These are phyloP conservation scores for Boletus eberwhitei DNA, from an alignment of 768 basidiomycete species.

Conservation along the genomic window DNA sequence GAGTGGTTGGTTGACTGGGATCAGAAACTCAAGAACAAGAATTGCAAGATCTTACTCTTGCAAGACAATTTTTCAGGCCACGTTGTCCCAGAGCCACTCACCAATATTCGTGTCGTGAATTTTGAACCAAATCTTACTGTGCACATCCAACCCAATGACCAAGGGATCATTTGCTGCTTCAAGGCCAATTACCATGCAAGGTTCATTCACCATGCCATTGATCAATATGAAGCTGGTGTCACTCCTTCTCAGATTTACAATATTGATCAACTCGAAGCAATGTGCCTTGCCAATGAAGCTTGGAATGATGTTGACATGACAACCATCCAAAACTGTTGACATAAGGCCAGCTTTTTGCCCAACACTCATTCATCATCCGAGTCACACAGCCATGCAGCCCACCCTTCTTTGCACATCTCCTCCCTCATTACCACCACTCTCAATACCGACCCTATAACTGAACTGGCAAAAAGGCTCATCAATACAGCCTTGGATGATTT, in stretches of 20 bases:
- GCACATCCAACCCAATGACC: slow-evolving; percentile 36
- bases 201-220: no score
- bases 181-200: slow-evolving; percentile 31
- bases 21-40: neutral
- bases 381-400: no score
- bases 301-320: neutral
- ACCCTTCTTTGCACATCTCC: neutral
- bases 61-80: slow-evolving; percentile 7
- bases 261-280: no score
- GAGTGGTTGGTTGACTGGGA: slow-evolving; percentile 8
- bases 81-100: slow-evolving; percentile 30
- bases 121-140: slow-evolving; percentile 36
- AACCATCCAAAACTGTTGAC: neutral
- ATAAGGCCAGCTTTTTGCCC: neutral
- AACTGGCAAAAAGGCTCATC: neutral
- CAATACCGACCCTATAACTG: no score
- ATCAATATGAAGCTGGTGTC: no score
- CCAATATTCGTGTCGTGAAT: slow-evolving; percentile 15
- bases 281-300: no score
- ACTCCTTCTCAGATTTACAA: no score
- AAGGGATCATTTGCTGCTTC: slow-evolving; percentile 32
- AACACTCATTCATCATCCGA: neutral
- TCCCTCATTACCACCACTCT: no score
- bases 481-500: neutral
- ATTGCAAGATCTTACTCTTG: neutral